Evolutionary conservation across 2,329 filamentous ascomycete species (phyloP), one percentile per base, ranked within the genome.

Genomic region (Arthroderma sp.): DNA sequence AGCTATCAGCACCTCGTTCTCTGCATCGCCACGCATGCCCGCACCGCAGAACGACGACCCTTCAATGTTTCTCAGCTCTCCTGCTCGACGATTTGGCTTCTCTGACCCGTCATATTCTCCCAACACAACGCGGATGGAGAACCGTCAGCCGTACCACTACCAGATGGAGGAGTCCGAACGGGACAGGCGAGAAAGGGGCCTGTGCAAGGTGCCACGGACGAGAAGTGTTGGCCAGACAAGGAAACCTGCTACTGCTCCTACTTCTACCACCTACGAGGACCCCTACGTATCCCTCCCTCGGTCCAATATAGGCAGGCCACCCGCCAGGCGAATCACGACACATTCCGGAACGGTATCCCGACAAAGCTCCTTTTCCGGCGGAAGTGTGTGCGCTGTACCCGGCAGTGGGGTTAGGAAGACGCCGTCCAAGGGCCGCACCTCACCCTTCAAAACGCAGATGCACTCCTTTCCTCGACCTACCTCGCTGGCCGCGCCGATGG

Each of bases 131-230:
- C 64, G 56, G 54, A 59, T 56, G 21, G 66, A 67, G 35, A 63
- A 64, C 7, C 64, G 74, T 47, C 75, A 76, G 44, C 75, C 76
- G 0, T 78, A 78, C 61, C 71, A 76, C 51, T 74, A 77, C 59
- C 76, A 78, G 59, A 71, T 72, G 0, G 74, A 77, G 63, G 75
- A 77, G 59, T 76, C 71, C 2, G 75, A 72, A 59, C 68, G 74
- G 53, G 74, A 70, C 56, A 59, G 61, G 54, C 62, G 65, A 57
- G 59, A 60, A 47, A 63, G 64, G 52, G 59, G 63, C 58, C 23
- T 59, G 38, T 61, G 74, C 58, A 67, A 72, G 56, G 62, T 73
- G 25, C 69, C 67, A 23, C 70, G 70, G 33, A 63, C 66, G 2
- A 69, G 68, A 53, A 68, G 64, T 38, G 59, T 68, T 33, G 61